Percentiles rank a stretch among this genome's conserved stretches.
Conservation (phyloP, 768 basidiomycete species). For the Cystofilobasidium macerans region DNA sequence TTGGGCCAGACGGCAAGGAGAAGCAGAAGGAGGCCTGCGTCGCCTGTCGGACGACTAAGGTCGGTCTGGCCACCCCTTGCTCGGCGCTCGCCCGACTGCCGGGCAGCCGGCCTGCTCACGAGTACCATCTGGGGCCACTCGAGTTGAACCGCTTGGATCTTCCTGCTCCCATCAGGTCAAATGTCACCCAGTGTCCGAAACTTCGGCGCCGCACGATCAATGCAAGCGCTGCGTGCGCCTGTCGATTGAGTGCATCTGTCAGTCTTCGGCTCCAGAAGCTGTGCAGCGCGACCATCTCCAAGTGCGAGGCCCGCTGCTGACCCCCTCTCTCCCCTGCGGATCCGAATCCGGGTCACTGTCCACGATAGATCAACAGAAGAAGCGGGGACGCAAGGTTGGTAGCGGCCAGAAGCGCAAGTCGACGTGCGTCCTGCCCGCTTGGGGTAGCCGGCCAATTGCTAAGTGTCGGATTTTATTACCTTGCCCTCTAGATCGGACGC, state of each 20-base stretch:
- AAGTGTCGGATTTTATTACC: not conserved
- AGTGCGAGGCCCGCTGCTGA: too few relatives aligned
- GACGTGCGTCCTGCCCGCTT: not conserved
- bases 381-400: not conserved
- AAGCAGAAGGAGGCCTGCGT: constrained; percentile 3
- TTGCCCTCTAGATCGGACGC: not conserved
- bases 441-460: not conserved
- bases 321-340: not conserved
- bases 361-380: not conserved
- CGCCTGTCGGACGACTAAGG: not conserved
- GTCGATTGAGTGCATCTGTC: not conserved
- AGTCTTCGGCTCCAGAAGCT: not conserved
- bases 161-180: not conserved
- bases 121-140: too few relatives aligned
- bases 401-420: not conserved
- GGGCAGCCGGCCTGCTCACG: too few relatives aligned
- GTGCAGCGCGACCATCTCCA: too few relatives aligned
- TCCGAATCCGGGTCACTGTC: not conserved
- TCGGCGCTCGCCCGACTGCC: not conserved
- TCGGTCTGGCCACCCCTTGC: not conserved
- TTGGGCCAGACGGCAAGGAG: not conserved
- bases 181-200: not conserved
- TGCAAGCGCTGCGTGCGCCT: constrained; percentile 6
- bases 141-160: too few relatives aligned
- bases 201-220: not conserved